These are phyloP conservation scores for Mycotypha africana DNA, from an alignment of 371 early-diverging fungal species.

Conservation along the genomic window DNA sequence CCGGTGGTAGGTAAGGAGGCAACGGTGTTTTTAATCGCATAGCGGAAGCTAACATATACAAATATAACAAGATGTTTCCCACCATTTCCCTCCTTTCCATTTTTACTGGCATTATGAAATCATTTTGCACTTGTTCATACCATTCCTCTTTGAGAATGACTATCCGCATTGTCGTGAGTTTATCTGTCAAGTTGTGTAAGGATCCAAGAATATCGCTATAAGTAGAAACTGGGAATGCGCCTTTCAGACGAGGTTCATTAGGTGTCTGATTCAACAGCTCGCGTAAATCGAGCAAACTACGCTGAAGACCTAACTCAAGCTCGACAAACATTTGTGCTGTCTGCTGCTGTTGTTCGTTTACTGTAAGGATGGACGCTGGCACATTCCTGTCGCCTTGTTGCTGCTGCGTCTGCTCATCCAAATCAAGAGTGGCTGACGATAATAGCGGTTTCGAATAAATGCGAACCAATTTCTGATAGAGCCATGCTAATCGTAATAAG, in stretches of 20 bases:
- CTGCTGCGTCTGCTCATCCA: background rate
- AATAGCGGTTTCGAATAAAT: constrained; percentile 34
- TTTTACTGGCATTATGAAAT: constrained; percentile 55
- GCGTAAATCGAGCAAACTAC: constrained; percentile 55
- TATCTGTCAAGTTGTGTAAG: constrained; percentile 74
- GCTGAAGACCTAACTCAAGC: constrained; percentile 65
- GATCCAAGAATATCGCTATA: constrained; percentile 64
- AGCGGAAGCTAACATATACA: constrained; percentile 77
- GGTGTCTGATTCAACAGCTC: constrained; percentile 62
- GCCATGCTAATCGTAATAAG: constrained; percentile 57
- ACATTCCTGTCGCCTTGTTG: too few species aligned
- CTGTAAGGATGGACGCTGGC: background rate
- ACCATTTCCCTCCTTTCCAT: constrained; percentile 61
- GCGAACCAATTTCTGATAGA: constrained; percentile 65
- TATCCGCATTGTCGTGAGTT: constrained; percentile 63
- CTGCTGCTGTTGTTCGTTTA: constrained; percentile 28
- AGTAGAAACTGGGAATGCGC: constrained; percentile 65
- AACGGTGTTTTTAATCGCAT: constrained; percentile 76
- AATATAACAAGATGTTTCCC: constrained; percentile 70
- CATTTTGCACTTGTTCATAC: constrained; percentile 46
- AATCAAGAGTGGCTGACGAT: too few species aligned
- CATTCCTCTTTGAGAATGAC: constrained; percentile 62
- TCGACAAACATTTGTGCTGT: constrained; percentile 53
- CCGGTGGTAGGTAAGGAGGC: constrained; percentile 77
- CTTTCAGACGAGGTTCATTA: constrained; percentile 83